These are phyloP conservation scores for Aspergillus fructus DNA, from an alignment of 2,329 filamentous ascomycete species.

Conservation along the genomic window DNA sequence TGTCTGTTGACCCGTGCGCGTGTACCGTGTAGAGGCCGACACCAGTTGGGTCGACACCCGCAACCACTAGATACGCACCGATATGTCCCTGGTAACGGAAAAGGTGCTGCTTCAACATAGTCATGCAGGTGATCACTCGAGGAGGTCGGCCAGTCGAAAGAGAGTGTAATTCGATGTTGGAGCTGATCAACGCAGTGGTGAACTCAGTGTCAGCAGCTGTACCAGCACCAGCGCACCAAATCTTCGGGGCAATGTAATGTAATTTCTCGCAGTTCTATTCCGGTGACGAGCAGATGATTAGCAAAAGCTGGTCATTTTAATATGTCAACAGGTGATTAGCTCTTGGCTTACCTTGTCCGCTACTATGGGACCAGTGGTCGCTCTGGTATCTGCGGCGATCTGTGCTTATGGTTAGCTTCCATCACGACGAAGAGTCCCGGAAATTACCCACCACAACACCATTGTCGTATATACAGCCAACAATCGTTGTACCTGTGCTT, in stretches of 20 bases:
- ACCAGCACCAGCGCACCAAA: conserved; percentile 98
- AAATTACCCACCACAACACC: conserved; percentile 76
- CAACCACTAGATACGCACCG: conserved; percentile 95
- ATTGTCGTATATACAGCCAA: conserved; percentile 93
- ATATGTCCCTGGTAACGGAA: conserved; percentile 98
- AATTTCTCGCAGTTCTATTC: conserved; percentile 95
- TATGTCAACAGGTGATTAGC: background rate
- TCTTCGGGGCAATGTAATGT: conserved; percentile 97
- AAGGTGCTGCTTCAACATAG: conserved; percentile 97
- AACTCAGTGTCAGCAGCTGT: conserved; percentile 99
- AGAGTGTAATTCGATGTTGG: conserved; percentile 94
- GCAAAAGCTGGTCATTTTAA: background rate
- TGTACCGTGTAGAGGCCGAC: conserved; percentile 96
- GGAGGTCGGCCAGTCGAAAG: conserved; percentile 95
- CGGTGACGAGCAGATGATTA: background rate
- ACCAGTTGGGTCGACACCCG: conserved; percentile 93
- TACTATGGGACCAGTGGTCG: conserved; percentile 94
- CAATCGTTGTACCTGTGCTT: conserved; percentile 97
- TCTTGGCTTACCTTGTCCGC: conserved; percentile 75
- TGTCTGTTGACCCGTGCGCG: conserved; percentile 96
- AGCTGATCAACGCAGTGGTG: conserved; percentile 97
- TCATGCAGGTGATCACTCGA: conserved; percentile 98
- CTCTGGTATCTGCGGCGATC: conserved; percentile 98
- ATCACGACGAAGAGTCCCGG: background rate
- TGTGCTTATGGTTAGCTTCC: conserved; percentile 39